phyloP scores from a whole-genome alignment of 2,329 filamentous ascomycete genomes.

The Amylocarpus encephaloides region DNA sequence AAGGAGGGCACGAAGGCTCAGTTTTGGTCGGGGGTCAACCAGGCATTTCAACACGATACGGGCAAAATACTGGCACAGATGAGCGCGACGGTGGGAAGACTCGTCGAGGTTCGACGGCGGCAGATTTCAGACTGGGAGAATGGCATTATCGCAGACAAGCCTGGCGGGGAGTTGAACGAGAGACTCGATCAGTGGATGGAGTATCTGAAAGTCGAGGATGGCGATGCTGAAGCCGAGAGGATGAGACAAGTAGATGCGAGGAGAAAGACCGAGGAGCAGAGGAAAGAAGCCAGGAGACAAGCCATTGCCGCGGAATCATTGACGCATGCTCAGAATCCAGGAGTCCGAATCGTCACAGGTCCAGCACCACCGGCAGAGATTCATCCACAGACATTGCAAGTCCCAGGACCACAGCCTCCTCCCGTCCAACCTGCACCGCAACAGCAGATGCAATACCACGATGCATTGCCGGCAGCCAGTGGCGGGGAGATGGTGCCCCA shows the following conservation, averaged over 20 bases:
- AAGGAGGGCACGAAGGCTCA: slow-evolving; percentile 31
- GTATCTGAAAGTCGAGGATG: slow-evolving; percentile 30
- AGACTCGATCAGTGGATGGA: slow-evolving; percentile 30
- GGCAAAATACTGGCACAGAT: slow-evolving; percentile 31
- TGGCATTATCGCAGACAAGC: slow-evolving; percentile 28
- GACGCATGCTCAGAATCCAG: slow-evolving; percentile 16
- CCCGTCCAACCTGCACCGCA: slow-evolving; percentile 10
- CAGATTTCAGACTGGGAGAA: slow-evolving; percentile 31
- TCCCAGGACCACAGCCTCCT: slow-evolving; percentile 1
- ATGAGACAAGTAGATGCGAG: slow-evolving; percentile 31
- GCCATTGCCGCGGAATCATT: slow-evolving; percentile 27
- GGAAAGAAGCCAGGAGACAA: slow-evolving; percentile 29
- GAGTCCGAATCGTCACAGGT: slow-evolving; percentile 12
- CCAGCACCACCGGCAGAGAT: slow-evolving; percentile 16
- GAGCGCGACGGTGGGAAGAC: slow-evolving; percentile 30
- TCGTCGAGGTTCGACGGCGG: slow-evolving; percentile 28
- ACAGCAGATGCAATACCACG: not conserved
- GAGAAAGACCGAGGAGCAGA: slow-evolving; percentile 28
- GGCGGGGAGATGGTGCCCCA: slow-evolving; percentile 19
- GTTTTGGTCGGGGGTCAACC: slow-evolving; percentile 30
- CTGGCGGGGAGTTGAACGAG: slow-evolving; percentile 29
- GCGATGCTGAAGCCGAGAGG: slow-evolving; percentile 29
- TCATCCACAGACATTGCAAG: slow-evolving; percentile 13
- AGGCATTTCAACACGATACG: slow-evolving; percentile 27
- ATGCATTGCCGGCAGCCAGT: not conserved